Evolutionary conservation across 1,284 basidiomycete genomes (phyloP), one percentile per base, ranked within the genome.

Genomic region (Marasmius tenuissimus): DNA sequence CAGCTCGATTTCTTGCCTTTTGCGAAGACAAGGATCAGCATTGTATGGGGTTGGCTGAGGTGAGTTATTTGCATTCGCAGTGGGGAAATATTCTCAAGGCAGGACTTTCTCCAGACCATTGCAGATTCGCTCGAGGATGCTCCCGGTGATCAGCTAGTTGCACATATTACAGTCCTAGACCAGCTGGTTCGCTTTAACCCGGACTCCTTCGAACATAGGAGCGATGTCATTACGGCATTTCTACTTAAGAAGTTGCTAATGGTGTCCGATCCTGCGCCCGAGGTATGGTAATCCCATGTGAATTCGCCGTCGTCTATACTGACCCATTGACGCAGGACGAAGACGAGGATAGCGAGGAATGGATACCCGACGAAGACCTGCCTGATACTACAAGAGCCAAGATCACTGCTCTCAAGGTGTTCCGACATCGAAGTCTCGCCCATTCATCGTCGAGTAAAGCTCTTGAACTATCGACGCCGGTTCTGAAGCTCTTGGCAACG

Each of bases 211-310:
- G 94, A 97, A 71, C 78, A 84, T 47, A 85, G 85, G 70, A 91
- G 90, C 69, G 91, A 92, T 45, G 79, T 85, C 18, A 84, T 96
- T 56, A 87, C 89, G 71, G 74, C 77, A 0, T 91, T 91, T 69
- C 74, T 97, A 27, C 76, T 95, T 45, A 88, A 92, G 68, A 80
- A 89, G 18, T 76, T 97, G 4, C 80, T 96, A 27, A 85, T 88
- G 81, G 76, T 78, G 3, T 78, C 84, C 4, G 79, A 70, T 16
- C 77, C 78, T 7, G 73, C 78, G 10, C 81, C 76, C 67, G 80
- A 77, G 40, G 88, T 88, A 16, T 51, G 8, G 33, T 37, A 1
- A 38, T 4, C 34, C n/a, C 37, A 37, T 3, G 14, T 10, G 14
- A 10, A 52, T 22, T 8, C 7, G 22, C 16, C 34, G 10, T 27